Evolutionary conservation across 805 yeast genomes (phyloP).

Genomic region (Nakazawaea populi): DNA sequence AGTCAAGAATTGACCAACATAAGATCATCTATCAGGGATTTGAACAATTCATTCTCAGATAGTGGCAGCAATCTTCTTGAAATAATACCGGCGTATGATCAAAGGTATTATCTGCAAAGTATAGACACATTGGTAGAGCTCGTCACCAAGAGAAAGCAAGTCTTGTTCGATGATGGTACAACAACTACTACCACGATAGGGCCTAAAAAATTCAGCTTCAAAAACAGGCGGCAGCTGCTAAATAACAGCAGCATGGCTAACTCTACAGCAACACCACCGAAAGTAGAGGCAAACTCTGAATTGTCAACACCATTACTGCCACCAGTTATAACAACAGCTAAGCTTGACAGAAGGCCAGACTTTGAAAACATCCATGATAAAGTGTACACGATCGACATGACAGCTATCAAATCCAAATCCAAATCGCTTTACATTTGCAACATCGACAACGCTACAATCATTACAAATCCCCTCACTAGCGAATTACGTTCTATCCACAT

Average conservation of each 20-base stretch:
- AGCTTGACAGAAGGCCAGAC: background rate
- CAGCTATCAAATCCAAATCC: background rate
- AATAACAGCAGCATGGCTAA: too few species aligned
- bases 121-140: conserved; percentile 15
- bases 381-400: background rate
- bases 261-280: too few species aligned
- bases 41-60: conserved; percentile 39
- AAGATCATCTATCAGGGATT: conserved; percentile 52
- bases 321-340: too few species aligned
- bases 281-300: too few species aligned
- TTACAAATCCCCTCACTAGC: background rate
- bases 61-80: background rate
- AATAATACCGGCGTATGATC: conserved; percentile 30
- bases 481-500: conserved; percentile 16
- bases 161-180: too few species aligned
- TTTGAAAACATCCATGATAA: background rate
- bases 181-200: background rate
- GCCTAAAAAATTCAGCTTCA: conserved; percentile 18
- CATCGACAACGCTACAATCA: background rate
- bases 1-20: conserved; percentile 58
- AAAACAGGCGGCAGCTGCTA: conserved; percentile 10
- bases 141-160: conserved; percentile 16
- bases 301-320: too few species aligned
- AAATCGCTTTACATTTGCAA: background rate
- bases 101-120: conserved; percentile 15